Percentiles rank a stretch among this genome's conserved stretches.
Conservation (phyloP, 129 eudicot species). For the Arctium minus region DNA sequence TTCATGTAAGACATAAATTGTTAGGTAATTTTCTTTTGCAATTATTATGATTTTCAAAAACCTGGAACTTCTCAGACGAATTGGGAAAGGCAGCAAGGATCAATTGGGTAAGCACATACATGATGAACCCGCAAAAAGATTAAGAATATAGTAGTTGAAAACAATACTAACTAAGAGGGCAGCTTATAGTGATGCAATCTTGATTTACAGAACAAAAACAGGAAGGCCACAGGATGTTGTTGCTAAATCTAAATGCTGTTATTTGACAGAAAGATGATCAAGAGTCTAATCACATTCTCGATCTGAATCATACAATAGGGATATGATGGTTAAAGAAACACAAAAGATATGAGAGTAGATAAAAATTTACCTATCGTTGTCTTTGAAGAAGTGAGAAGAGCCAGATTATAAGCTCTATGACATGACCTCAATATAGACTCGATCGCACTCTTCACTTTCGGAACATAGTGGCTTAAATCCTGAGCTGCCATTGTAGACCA, state of each 20-base stretch:
- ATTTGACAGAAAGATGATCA: background rate
- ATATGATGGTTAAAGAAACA: background rate
- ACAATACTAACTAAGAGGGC: background rate
- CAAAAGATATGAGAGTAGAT: background rate
- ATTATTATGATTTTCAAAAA: background rate
- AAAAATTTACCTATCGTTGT: slow-evolving; percentile 56
- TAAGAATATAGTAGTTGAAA: background rate
- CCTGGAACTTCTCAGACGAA: background rate
- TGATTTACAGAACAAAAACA: background rate
- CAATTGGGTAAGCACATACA: background rate
- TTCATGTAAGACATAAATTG: background rate
- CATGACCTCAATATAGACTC: slow-evolving; percentile 82
- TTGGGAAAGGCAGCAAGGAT: background rate
- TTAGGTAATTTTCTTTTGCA: background rate
- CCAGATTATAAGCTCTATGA: slow-evolving; percentile 75
- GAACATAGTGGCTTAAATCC: slow-evolving; percentile 78
- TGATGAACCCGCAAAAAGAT: background rate
- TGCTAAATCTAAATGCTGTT: background rate
- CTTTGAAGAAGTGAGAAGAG: slow-evolving; percentile 90
- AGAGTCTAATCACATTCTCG: background rate
- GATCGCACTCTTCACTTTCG: slow-evolving; percentile 84
- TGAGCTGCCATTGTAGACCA: slow-evolving; percentile 56
- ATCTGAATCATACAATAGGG: background rate
- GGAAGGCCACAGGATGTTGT: background rate
- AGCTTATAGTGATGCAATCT: background rate